Percentiles rank a stretch among this genome's conserved stretches.
These are phyloP conservation scores for Drosera capensis DNA, from an alignment of 148 eudicot species.

Conservation along the genomic window DNA sequence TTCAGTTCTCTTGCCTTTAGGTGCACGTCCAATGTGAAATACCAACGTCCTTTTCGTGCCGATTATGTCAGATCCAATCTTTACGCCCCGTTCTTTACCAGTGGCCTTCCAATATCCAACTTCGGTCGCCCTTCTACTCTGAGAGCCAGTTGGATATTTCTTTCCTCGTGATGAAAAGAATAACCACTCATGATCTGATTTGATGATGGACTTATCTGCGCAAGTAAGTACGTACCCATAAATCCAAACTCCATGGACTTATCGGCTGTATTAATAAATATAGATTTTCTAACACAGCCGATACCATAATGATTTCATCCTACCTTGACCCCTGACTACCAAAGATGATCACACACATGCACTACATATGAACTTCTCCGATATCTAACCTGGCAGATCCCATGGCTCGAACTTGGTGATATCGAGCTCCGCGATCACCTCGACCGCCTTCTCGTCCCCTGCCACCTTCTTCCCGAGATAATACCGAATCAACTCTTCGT, in stretches of 20 bases:
- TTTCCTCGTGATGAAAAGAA: slow-evolving; percentile 81
- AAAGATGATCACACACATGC: too few species aligned
- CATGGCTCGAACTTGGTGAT: slow-evolving; percentile 68
- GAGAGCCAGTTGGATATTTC: slow-evolving; percentile 80
- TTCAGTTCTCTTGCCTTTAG: slow-evolving; percentile 81
- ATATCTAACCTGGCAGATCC: slow-evolving; percentile 65
- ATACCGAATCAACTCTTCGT: slow-evolving; percentile 50
- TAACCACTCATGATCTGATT: slow-evolving; percentile 79
- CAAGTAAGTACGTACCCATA: background rate
- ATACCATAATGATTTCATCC: too few species aligned
- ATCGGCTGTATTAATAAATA: background rate
- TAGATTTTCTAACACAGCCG: background rate
- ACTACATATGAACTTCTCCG: background rate
- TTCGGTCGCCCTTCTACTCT: slow-evolving; percentile 76
- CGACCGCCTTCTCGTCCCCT: slow-evolving; percentile 40
- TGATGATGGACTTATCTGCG: slow-evolving; percentile 55
- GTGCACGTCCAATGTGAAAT: slow-evolving; percentile 82
- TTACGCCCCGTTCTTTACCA: slow-evolving; percentile 66
- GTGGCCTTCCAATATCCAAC: slow-evolving; percentile 96
- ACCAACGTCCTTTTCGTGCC: slow-evolving; percentile 86
- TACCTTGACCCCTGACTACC: too few species aligned
- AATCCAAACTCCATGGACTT: background rate
- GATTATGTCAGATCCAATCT: slow-evolving; percentile 41
- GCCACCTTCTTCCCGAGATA: slow-evolving; percentile 55
- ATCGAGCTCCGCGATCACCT: slow-evolving; percentile 59